A percentile compares a stretch with the other conserved stretches of the same genome.
Conservation (phyloP, 2,329 filamentous ascomycete genomes). For the Mollisia scopiformis region DNA sequence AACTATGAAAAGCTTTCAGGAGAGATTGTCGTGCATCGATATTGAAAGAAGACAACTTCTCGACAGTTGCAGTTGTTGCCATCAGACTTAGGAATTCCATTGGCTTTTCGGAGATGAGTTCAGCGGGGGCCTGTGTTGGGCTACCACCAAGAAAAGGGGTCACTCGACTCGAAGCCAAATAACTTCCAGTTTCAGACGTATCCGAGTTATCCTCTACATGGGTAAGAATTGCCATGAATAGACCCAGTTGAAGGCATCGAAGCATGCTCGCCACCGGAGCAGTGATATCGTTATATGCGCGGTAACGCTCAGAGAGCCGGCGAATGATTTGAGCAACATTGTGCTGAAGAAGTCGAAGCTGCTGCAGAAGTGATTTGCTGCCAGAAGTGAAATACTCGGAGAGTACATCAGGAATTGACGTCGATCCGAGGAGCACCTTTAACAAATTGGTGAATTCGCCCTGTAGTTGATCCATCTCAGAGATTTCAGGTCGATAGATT, state of each 20-base stretch:
- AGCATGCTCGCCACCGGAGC: conserved; percentile 78
- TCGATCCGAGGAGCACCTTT: conserved; percentile 42
- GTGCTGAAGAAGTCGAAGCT: conserved; percentile 47
- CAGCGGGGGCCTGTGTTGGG: conserved; percentile 15
- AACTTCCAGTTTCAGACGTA: conserved; percentile 15
- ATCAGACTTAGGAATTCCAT: conserved; percentile 56
- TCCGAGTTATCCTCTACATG: conserved; percentile 1
- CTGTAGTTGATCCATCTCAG: conserved; percentile 73
- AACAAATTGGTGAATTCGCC: conserved; percentile 81
- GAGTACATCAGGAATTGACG: conserved; percentile 19
- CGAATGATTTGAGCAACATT: conserved; percentile 71
- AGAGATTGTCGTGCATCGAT: conserved; percentile 54
- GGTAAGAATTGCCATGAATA: conserved; percentile 59
- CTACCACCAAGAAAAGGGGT: conserved; percentile 60
- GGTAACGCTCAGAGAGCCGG: conserved; percentile 71
- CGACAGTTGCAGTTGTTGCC: conserved; percentile 48
- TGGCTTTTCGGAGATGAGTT: conserved; percentile 24
- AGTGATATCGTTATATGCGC: conserved; percentile 84
- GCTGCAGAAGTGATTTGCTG: conserved; percentile 45
- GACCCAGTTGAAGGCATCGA: conserved; percentile 75
- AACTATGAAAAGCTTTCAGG: conserved; percentile 68
- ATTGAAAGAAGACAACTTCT: conserved; percentile 48
- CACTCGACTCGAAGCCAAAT: conserved; percentile 43
- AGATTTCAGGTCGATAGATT: conserved; percentile 72
- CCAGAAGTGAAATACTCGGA: conserved; percentile 23